Base-by-base conservation (phyloP, 371 early-diverging fungal genomes). In the Mortierella sp. region DNA sequence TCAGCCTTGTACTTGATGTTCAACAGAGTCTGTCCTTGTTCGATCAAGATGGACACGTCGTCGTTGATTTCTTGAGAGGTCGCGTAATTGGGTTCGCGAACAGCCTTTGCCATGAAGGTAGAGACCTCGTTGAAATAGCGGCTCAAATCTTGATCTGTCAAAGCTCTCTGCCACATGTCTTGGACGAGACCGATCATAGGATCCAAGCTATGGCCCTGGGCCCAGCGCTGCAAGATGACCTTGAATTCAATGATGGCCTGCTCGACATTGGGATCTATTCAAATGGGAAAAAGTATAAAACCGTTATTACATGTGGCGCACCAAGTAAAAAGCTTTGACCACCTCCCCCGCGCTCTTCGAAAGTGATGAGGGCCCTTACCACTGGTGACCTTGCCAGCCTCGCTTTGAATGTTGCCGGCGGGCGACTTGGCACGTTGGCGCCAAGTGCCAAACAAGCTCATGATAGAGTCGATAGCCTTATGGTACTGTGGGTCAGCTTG, bases 191-290 rank as follows among this genome's bases (percentile, higher is more conserved):
- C 49, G 14, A 86, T 76, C 28, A 86, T 61, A 6, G 79, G 80
- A 62, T 86, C 85, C 30, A 86, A 56, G 10, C 79, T 61, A 9
- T 74, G 48, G 0, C 83, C 86, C 68, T 86, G 86, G 16, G 85
- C 85, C 86, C 86, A 86, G 23, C 79, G 81, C 64, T 86, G 84
- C n/a, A 84, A 63, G 13, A 86, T 80, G 16, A 84, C 62, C 68
- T 84, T 83, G 57, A 82, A 66, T 62, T 86, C 86, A 5, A 65
- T 19, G 26, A 76, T 73, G 12, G 85, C 82, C 14, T 72, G 58
- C 27, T 64, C 56, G 51, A 78, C 72, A 45, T 78, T 76, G 13
- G 74, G 58, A 41, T 82, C 78, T 41, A 10, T 34, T 34, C 34
- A 31, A 10, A n/a, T 39, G 7, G 7, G 28, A n/a, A 34, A 43